Evolutionary conservation across 176 grass and related monocot species (phyloP), one percentile per base, ranked within the genome.

Genomic region (Cocos nucifera): DNA sequence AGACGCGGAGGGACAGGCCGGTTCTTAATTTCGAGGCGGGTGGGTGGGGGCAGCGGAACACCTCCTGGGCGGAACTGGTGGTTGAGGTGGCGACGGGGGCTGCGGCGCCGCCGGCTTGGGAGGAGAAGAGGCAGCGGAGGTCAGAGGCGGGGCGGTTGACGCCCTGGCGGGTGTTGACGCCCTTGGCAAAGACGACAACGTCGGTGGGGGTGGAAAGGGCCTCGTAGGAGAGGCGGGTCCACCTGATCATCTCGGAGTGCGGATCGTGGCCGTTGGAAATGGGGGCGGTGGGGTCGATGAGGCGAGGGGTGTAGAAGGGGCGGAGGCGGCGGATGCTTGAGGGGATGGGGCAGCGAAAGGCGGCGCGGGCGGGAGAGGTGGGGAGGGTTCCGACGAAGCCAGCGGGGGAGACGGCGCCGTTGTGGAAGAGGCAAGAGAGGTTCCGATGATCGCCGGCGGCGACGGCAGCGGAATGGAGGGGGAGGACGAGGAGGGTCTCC

Each of bases 111-210:
- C 65, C 53, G 2, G 50, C 20, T 20, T 25, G 17, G 27, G 62
- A 75, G 29, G 49, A 10, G 57, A 66, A 76, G 53, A 76, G 16
- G 35, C 73, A 76, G 35, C 23, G 6, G 16, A 76, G 32, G 50
- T 67, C 62, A 15, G 32, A 51, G 29, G 8, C 53, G 19, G 51
- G 51, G 60, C 69, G 53, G 68, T 56, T 69, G 22, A 26, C 30
- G 16, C 75, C 75, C 6, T 52, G 53, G 57, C 66, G 75, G 15
- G 16, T 65, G 51, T 79, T 72, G 50, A 79, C 25, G 56, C 76
- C 76, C 59, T 79, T 79, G 14, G 59, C 76, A 21, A 79, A 79
- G 21, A 79, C 26, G 49, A 79, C 32, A 21, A 79, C 53, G 51
- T 79, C 76, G 14, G 50, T 17, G 57, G 29, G 32, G 55, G 76